Evolutionary conservation across 768 basidiomycete species (phyloP), one percentile per base, ranked within the genome.

Genomic region (Russula abietina): DNA sequence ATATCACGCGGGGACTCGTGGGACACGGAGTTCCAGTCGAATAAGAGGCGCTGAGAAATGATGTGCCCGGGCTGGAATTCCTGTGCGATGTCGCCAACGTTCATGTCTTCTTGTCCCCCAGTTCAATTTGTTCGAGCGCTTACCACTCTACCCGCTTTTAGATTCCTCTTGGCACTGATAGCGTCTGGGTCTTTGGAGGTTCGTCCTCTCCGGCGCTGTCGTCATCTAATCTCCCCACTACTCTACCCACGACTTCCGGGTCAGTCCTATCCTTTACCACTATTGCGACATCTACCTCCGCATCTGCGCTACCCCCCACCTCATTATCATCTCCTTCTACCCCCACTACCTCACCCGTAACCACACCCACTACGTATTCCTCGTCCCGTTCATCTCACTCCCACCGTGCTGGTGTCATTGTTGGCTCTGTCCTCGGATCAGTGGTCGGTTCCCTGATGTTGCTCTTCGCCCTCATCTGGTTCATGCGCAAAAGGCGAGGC

Each of bases 101-200:
- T 48, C 45, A 49, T 55, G n/a, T 50, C 9, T 50, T 50, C 9
- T 50, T 61, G 36, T 55, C 5, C 4, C 5, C n/a, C n/a, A 8
- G 33, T 54, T 26, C 14, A 36, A n/a, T 6, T 19, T 16, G 33
- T 24, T 26, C 19, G 54, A 19, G 8, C 51, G 39, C 46, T 66
- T 51, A 68, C 43, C 2, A 8, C 12, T 16, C 51, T 22, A 65
- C 6, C 58, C 46, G 30, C 38, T 55, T 61, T 8, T 59, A 91
- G 89, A 90, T 93, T 68, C 91, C 91, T 33, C 76, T 93, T 33
- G 86, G 83, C 50, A 74, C 84, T 2, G 69, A 78, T 60, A 76
- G 77, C 36, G 77, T 83, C 11, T 93, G 85, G 81, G 83, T 82
- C 14, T 93, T 81, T 68, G 91, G 90, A 67, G 90, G 90, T 39